Conservation (phyloP, 164 flowering plant species). For the Annona cherimola region DNA sequence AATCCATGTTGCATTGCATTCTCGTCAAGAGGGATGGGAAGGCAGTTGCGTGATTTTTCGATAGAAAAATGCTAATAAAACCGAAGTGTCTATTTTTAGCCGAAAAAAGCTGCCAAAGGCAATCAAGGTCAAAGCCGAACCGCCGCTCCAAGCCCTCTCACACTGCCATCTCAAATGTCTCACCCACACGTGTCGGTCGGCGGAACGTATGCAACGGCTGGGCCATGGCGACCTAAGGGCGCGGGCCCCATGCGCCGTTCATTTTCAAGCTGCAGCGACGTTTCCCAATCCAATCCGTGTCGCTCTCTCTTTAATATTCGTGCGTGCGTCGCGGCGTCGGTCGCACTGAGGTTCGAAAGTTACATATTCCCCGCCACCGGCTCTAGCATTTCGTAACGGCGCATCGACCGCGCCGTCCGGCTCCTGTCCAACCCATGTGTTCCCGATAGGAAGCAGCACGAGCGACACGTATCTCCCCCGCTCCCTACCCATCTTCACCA, state of each 20-base stretch:
- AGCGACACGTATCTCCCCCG: neutral
- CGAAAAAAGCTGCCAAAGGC: neutral
- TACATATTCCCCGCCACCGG: neutral
- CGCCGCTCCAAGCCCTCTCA: conserved; percentile 21
- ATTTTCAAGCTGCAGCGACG: conserved; percentile 6
- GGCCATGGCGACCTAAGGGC: conserved; percentile 25
- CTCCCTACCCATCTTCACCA: neutral
- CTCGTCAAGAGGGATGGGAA: too few relatives aligned
- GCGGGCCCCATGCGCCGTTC: conserved; percentile 39
- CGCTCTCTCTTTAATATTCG: neutral
- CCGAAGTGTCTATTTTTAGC: neutral
- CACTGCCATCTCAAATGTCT: conserved; percentile 8
- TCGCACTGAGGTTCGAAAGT: neutral
- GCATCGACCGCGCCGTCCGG: conserved; percentile 74
- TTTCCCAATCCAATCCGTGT: conserved; percentile 4
- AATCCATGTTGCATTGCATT: too few relatives aligned
- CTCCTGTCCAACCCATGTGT: conserved; percentile 45
- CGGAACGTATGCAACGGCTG: conserved; percentile 41
- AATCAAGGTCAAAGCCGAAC: conserved; percentile 23
- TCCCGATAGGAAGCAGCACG: conserved; percentile 36
- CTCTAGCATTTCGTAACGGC: conserved; percentile 45
- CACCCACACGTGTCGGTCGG: conserved; percentile 24
- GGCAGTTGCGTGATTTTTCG: neutral
- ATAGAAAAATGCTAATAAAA: too few relatives aligned
- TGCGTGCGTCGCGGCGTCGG: neutral